These are phyloP conservation scores for Debaryomyces tyrocola DNA, from an alignment of 805 yeast genomes.

Conservation along the genomic window DNA sequence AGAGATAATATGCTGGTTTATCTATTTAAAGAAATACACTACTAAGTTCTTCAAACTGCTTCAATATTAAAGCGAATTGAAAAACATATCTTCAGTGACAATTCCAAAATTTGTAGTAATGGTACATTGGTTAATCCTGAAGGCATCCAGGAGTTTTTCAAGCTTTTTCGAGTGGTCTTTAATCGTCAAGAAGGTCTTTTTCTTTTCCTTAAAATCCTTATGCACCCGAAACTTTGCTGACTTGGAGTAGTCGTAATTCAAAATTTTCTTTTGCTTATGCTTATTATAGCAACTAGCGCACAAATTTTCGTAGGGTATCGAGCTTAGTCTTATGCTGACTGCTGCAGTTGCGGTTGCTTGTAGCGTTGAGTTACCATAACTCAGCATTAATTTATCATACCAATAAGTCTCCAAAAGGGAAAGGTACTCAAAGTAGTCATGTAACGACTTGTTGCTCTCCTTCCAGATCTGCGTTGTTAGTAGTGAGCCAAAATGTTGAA, in stretches of 20 bases:
- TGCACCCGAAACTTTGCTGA: constrained; percentile 6
- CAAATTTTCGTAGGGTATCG: background rate
- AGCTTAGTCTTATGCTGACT: background rate
- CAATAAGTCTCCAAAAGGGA: constrained; percentile 9
- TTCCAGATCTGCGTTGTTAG: constrained; percentile 21
- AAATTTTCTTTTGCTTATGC: background rate
- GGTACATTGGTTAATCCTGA: constrained; percentile 6
- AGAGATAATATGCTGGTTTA: background rate
- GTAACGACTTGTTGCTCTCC: constrained; percentile 6
- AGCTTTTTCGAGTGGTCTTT: background rate
- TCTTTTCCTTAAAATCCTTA: constrained; percentile 4
- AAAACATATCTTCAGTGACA: constrained; percentile 10
- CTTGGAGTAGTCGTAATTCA: background rate
- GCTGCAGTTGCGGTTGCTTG: background rate
- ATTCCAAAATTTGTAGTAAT: constrained; percentile 9
- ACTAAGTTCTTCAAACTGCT: background rate
- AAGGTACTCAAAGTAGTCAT: constrained; percentile 16
- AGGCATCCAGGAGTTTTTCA: background rate
- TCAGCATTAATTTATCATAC: constrained; percentile 7
- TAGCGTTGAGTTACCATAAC: constrained; percentile 3
- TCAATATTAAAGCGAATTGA: constrained; percentile 1
- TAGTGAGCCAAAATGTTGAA: background rate
- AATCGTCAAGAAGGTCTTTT: background rate
- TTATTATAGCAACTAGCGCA: constrained; percentile 1
- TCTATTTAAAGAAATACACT: background rate